Percentiles rank a stretch among this genome's conserved stretches.
phyloP scores from a whole-genome alignment of 768 basidiomycete species.

The Russula griseocarnosa region DNA sequence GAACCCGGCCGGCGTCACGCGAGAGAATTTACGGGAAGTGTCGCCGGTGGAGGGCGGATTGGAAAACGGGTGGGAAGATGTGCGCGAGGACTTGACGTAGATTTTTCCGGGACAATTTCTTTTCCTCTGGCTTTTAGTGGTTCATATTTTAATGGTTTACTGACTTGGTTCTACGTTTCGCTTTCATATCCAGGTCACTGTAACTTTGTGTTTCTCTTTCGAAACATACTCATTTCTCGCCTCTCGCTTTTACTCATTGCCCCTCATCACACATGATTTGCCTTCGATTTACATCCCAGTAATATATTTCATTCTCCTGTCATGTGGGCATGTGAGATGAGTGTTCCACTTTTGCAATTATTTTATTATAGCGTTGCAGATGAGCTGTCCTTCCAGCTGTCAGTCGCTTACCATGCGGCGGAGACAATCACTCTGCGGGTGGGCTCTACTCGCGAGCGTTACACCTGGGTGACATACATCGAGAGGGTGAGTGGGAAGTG shows the following conservation, averaged over 20 bases:
- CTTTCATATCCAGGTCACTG: not conserved
- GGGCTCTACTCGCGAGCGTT: constrained; percentile 54
- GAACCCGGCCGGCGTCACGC: not conserved
- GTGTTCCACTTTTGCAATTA: not conserved
- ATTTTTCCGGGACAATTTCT: not conserved
- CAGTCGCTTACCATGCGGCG: constrained; percentile 66
- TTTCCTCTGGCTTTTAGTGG: not conserved
- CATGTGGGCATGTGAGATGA: not conserved
- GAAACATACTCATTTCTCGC: too few species aligned
- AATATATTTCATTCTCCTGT: too few species aligned
- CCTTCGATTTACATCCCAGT: too few species aligned
- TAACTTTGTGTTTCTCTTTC: not conserved
- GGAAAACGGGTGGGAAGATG: constrained; percentile 14
- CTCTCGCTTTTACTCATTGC: too few species aligned
- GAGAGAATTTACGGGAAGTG: not conserved
- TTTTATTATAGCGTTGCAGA: constrained; percentile 41
- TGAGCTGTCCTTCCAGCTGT: constrained; percentile 62
- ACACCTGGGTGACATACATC: constrained; percentile 44
- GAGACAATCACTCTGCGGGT: constrained; percentile 63
- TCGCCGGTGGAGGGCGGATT: not conserved
- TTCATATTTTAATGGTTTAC: not conserved
- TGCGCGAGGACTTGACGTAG: not conserved
- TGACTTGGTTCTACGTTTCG: not conserved
- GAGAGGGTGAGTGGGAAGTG: too few species aligned
- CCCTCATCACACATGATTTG: too few species aligned